phyloP scores from a whole-genome alignment of 129 eudicot genomes.

The Sambucus nigra region DNA sequence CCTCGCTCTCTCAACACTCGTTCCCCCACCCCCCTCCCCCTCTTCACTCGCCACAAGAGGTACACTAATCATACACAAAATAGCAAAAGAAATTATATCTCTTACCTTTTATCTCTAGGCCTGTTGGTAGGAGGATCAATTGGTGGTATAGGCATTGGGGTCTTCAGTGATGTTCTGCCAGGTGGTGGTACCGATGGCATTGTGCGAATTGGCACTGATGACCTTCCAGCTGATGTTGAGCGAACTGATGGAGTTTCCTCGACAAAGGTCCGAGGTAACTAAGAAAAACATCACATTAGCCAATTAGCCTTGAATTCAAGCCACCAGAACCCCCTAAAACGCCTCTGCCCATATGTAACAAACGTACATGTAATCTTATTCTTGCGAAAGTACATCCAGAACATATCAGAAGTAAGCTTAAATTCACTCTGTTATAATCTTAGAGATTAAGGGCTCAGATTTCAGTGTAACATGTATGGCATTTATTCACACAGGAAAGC shows the following conservation, averaged over 20 bases:
- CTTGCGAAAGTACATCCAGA: neutral
- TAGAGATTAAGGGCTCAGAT: no score
- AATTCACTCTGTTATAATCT: neutral
- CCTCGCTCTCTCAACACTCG: no score
- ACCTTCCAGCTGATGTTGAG: slow-evolving; percentile 44
- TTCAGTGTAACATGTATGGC: no score
- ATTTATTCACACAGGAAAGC: no score
- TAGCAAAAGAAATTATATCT: slow-evolving; percentile 1
- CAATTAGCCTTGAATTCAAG: slow-evolving; percentile 12
- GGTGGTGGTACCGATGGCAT: slow-evolving; percentile 50
- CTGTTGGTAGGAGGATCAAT: slow-evolving; percentile 65
- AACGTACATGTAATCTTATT: no score
- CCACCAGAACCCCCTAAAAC: neutral
- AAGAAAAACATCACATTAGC: slow-evolving; percentile 14
- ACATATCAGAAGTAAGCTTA: neutral
- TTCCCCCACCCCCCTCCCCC: neutral
- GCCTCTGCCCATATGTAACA: neutral
- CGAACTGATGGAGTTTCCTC: slow-evolving; percentile 54
- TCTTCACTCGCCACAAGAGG: neutral
- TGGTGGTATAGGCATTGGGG: slow-evolving; percentile 61
- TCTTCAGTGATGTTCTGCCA: slow-evolving; percentile 46
- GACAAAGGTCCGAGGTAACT: slow-evolving; percentile 39
- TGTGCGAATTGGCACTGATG: slow-evolving; percentile 43
- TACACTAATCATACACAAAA: no score
- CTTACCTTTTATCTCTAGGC: slow-evolving; percentile 49